Evolutionary conservation across 1,139 yeast species (phyloP).

Genomic region (Suhomyces maxii): DNA sequence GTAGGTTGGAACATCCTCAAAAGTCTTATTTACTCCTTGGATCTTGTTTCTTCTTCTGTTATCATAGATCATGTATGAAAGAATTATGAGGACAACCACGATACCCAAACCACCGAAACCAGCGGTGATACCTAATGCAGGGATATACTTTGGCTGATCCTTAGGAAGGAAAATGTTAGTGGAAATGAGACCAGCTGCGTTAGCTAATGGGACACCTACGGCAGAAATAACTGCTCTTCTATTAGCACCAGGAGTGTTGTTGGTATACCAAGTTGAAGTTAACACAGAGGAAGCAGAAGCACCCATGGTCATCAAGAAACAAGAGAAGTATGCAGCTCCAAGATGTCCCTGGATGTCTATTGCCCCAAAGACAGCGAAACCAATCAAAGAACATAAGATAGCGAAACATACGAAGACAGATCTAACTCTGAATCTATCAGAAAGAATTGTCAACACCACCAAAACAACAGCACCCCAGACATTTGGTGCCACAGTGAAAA

Average conservation of each 20-base stretch:
- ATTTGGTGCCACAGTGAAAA: conserved; percentile 33
- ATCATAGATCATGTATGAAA: conserved; percentile 35
- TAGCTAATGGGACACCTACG: conserved; percentile 33
- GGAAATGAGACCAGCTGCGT: conserved; percentile 35
- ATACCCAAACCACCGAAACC: conserved; percentile 36
- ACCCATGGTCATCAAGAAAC: conserved; percentile 35
- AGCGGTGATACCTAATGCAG: conserved; percentile 35
- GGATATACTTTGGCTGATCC: conserved; percentile 32
- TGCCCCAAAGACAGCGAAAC: conserved; percentile 47
- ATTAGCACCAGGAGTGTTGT: conserved; percentile 49
- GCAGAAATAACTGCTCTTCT: conserved; percentile 30
- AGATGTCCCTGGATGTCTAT: conserved; percentile 37
- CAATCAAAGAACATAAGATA: conserved; percentile 38
- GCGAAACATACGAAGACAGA: conserved; percentile 40
- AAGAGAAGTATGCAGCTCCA: conserved; percentile 43
- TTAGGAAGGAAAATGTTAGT: conserved; percentile 30
- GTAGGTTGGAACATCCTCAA: conserved; percentile 45
- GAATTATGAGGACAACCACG: conserved; percentile 23
- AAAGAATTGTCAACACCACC: conserved; percentile 23
- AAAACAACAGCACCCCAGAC: conserved; percentile 31
- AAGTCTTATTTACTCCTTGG: conserved; percentile 44
- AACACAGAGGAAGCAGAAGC: conserved; percentile 40
- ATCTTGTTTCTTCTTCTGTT: conserved; percentile 40
- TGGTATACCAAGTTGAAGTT: conserved; percentile 52
- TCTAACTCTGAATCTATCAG: conserved; percentile 27